Conservation (phyloP, 202 grass and related monocot species). For the Brachypodium distachyon region DNA sequence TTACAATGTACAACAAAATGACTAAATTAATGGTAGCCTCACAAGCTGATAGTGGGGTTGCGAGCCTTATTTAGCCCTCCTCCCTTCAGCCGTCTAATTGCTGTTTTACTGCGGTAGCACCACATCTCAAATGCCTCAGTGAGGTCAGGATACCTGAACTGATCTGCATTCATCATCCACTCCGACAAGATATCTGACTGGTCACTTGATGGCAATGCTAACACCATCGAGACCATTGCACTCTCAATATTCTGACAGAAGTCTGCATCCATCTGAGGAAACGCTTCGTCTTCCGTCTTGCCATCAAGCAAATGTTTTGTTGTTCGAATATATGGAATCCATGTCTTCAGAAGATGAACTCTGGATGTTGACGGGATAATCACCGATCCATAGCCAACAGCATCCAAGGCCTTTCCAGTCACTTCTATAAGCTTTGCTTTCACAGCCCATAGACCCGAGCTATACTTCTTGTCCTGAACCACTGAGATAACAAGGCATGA, state of each 20-base stretch:
- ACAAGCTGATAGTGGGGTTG: conserved; percentile 48
- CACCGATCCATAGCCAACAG: conserved; percentile 75
- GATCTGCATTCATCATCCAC: conserved; percentile 70
- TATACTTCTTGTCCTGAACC: conserved; percentile 51
- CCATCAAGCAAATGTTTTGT: conserved; percentile 60
- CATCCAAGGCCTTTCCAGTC: conserved; percentile 69
- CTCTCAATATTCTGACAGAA: conserved; percentile 71
- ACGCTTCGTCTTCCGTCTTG: conserved; percentile 36
- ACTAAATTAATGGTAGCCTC: conserved; percentile 24
- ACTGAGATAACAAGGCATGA: conserved; percentile 46
- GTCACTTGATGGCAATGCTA: conserved; percentile 78
- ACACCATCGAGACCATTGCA: conserved; percentile 59
- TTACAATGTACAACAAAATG: conserved; percentile 23
- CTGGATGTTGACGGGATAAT: conserved; percentile 52
- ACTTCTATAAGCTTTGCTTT: conserved; percentile 87
- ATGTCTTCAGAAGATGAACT: conserved; percentile 61
- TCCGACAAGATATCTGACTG: conserved; percentile 73
- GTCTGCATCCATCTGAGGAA: conserved; percentile 43
- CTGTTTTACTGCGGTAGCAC: conserved; percentile 85
- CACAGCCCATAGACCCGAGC: conserved; percentile 45
- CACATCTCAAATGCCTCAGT: conserved; percentile 95
- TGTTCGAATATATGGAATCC: conserved; percentile 73
- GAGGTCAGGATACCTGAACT: conserved; percentile 82
- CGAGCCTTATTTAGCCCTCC: conserved; percentile 34
- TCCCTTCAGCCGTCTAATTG: conserved; percentile 57